Conservation (phyloP, 2,329 filamentous ascomycete genomes). For the Talaromyces sp. region DNA sequence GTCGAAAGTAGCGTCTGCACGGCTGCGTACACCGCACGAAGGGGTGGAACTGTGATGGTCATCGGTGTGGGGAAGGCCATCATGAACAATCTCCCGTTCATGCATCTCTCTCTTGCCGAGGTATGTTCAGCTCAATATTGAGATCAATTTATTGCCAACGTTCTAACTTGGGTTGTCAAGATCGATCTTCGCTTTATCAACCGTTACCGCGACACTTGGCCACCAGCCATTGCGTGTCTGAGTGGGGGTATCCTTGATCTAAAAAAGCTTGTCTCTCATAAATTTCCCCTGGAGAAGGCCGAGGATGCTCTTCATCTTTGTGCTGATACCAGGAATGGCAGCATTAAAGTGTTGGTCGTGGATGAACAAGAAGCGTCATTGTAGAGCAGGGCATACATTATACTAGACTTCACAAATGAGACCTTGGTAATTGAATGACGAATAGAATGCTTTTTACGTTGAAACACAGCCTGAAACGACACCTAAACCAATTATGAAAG, state of each 20-base stretch:
- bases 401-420: neutral
- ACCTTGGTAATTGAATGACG: neutral
- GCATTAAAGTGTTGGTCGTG: constrained; percentile 64
- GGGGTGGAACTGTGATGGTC: constrained; percentile 64
- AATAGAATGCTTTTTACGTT: too few species aligned
- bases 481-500: too few species aligned
- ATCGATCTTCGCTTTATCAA: constrained; percentile 73
- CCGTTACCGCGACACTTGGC: constrained; percentile 71
- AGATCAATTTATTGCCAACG: too few species aligned
- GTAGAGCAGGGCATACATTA: constrained; percentile 3
- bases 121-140: too few species aligned
- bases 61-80: constrained; percentile 64
- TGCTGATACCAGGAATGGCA: constrained; percentile 55
- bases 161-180: too few species aligned
- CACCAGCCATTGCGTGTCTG: constrained; percentile 64
- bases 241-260: constrained; percentile 63
- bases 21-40: constrained; percentile 58
- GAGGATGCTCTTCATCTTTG: constrained; percentile 60
- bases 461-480: too few species aligned
- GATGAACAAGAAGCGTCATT: constrained; percentile 48
- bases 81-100: constrained; percentile 69
- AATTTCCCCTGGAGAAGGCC: constrained; percentile 64
- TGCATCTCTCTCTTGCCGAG: constrained; percentile 66
- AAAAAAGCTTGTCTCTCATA: constrained; percentile 65
- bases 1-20: constrained; percentile 66